Conservation (phyloP, 2,329 filamentous ascomycete genomes). For the Aspergillus japonicus region DNA sequence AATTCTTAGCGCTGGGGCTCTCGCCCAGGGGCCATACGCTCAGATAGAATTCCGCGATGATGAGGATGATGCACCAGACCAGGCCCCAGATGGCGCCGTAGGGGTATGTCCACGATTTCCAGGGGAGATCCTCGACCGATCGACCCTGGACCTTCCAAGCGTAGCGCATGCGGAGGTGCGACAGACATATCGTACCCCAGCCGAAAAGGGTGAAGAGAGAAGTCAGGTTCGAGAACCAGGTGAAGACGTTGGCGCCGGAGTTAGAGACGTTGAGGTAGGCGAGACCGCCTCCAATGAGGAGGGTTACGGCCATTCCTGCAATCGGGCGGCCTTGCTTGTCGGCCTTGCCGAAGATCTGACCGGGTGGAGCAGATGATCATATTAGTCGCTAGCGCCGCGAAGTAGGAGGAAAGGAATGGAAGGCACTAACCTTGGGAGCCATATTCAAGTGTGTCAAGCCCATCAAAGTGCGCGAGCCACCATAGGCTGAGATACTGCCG, state of each 20-base stretch:
- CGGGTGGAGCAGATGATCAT: not conserved
- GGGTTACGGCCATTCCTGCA: constrained; percentile 58
- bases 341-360: constrained; percentile 28
- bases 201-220: constrained; percentile 47
- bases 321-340: constrained; percentile 43
- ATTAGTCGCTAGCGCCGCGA: not conserved
- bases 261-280: constrained; percentile 47
- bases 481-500: constrained; percentile 47
- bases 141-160: constrained; percentile 45
- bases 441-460: constrained; percentile 46
- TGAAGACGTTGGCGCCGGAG: constrained; percentile 45
- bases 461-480: constrained; percentile 45
- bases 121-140: constrained; percentile 37
- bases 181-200: constrained; percentile 47
- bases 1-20: constrained; percentile 36
- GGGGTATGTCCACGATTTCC: constrained; percentile 49
- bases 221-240: constrained; percentile 50
- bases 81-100: constrained; percentile 47
- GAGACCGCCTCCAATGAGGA: constrained; percentile 64
- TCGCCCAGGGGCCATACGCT: constrained; percentile 46
- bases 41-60: constrained; percentile 51
- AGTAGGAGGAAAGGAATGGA: not conserved
- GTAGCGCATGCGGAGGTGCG: constrained; percentile 45
- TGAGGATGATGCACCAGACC: constrained; percentile 45
- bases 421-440: constrained; percentile 36